These are phyloP conservation scores for Chlorokybus atmophyticus DNA, from an alignment of 139 green algal species.

Conservation along the genomic window DNA sequence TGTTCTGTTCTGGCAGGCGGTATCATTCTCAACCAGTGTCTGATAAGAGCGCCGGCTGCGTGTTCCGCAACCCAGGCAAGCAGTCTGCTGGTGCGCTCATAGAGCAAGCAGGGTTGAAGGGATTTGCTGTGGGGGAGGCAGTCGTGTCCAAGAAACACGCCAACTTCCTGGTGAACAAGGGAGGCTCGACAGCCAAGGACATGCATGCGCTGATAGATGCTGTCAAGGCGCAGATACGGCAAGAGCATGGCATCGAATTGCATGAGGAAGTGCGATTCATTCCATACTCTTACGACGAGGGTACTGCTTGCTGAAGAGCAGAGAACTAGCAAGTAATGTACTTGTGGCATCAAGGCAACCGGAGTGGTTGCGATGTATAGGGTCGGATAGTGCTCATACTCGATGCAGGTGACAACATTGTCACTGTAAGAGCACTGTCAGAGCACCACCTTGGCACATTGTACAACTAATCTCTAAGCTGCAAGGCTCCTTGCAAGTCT, in stretches of 20 bases:
- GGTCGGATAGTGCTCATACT: too few species aligned
- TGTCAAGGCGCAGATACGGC: conserved; percentile 18
- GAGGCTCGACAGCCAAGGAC: conserved; percentile 10
- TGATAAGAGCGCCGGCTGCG: conserved; percentile 19
- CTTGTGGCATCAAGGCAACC: too few species aligned
- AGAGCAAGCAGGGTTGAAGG: conserved; percentile 31
- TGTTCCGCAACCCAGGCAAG: conserved; percentile 30
- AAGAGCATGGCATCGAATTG: conserved; percentile 12
- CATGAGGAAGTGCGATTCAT: conserved; percentile 17
- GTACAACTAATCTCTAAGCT: too few species aligned
- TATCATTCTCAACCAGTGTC: conserved; percentile 24
- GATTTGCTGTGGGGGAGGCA: conserved; percentile 23
- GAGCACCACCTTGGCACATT: too few species aligned
- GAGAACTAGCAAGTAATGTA: too few species aligned
- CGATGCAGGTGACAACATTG: too few species aligned
- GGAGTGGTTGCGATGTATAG: too few species aligned
- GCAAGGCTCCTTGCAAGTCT: too few species aligned
- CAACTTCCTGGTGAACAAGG: conserved; percentile 35
- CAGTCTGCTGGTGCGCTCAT: conserved; percentile 30
- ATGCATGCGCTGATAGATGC: conserved; percentile 26
- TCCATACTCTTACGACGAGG: too few species aligned
- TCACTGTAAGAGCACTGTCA: too few species aligned
- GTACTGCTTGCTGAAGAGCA: too few species aligned
- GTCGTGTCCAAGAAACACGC: conserved; percentile 32
- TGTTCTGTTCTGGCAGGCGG: not conserved